Evolutionary conservation across 192 early-diverging fungal species (phyloP).

Genomic region (Cladochytrium replicatum): DNA sequence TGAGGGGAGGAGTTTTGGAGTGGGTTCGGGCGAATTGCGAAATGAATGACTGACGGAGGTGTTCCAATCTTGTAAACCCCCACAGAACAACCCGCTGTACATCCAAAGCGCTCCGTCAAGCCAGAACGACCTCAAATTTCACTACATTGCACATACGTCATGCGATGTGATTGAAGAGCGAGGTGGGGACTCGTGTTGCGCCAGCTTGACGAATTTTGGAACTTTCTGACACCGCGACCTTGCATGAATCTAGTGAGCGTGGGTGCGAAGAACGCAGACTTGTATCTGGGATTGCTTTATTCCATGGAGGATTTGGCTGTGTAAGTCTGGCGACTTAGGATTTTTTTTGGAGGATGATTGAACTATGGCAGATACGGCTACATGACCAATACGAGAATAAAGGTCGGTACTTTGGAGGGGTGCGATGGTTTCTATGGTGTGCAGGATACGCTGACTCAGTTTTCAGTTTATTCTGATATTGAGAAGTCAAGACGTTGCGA

Average conservation of each 20-base stretch:
- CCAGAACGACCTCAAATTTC: constrained; percentile 75
- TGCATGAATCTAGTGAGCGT: constrained; percentile 27
- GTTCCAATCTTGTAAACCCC: too few relatives aligned
- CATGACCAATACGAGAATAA: constrained; percentile 76
- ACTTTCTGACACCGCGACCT: background rate
- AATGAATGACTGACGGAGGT: background rate
- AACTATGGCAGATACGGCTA: constrained; percentile 58
- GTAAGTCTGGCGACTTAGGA: constrained; percentile 38
- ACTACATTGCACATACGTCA: constrained; percentile 85
- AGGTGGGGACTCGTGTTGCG: constrained; percentile 27
- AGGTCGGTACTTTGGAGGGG: constrained; percentile 58
- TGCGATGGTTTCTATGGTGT: constrained; percentile 43
- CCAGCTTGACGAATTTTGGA: background rate
- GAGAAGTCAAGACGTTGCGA: constrained; percentile 44
- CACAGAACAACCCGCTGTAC: constrained; percentile 77
- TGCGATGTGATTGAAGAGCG: constrained; percentile 84
- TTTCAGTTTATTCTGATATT: constrained; percentile 31
- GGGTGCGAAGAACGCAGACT: constrained; percentile 57
- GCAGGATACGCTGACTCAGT: background rate
- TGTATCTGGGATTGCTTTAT: constrained; percentile 81
- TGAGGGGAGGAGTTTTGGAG: background rate
- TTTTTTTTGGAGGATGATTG: background rate
- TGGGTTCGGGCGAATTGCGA: background rate
- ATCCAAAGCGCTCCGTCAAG: constrained; percentile 65
- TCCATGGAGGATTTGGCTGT: constrained; percentile 84